Conservation (phyloP, 768 basidiomycete genomes). For the Psilocybe sp. region DNA sequence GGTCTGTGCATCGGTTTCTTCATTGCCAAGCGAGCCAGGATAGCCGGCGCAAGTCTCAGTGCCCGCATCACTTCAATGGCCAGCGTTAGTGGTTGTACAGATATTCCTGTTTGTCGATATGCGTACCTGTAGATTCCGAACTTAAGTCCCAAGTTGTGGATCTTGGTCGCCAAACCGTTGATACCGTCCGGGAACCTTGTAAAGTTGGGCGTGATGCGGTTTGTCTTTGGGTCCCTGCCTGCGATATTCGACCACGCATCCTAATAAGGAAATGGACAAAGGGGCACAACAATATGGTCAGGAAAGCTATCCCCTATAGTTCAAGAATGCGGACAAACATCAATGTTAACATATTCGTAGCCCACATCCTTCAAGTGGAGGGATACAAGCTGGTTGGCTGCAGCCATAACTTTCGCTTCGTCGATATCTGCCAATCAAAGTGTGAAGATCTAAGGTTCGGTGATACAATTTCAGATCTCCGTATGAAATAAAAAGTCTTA, state of each 20-base stretch:
- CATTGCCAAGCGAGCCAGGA: slow-evolving; percentile 50
- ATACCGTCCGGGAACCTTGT: slow-evolving; percentile 54
- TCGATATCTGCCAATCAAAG: slow-evolving; percentile 34
- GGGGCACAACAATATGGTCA: background rate
- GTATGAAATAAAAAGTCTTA: background rate
- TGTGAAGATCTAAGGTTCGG: background rate
- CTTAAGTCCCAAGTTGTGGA: slow-evolving; percentile 47
- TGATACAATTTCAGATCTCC: background rate
- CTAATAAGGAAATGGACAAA: slow-evolving; percentile 19
- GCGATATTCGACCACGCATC: slow-evolving; percentile 44
- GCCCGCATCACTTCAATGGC: slow-evolving; percentile 43
- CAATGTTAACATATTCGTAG: slow-evolving; percentile 52
- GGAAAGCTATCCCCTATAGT: no score
- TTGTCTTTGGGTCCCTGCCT: slow-evolving; percentile 36
- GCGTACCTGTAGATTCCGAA: slow-evolving; percentile 49
- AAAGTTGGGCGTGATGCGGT: slow-evolving; percentile 44
- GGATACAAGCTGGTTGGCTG: slow-evolving; percentile 43
- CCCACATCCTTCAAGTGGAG: slow-evolving; percentile 46
- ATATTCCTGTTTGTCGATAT: background rate
- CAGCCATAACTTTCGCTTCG: slow-evolving; percentile 40
- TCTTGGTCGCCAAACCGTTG: slow-evolving; percentile 35
- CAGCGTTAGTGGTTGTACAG: no score
- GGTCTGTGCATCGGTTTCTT: slow-evolving; percentile 47
- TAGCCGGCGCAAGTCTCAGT: slow-evolving; percentile 50
- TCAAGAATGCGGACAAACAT: slow-evolving; percentile 27